A percentile compares a stretch with the other conserved stretches of the same genome.
Conservation (phyloP, 78 protist genomes). For the Trichosphaerium sp. region DNA sequence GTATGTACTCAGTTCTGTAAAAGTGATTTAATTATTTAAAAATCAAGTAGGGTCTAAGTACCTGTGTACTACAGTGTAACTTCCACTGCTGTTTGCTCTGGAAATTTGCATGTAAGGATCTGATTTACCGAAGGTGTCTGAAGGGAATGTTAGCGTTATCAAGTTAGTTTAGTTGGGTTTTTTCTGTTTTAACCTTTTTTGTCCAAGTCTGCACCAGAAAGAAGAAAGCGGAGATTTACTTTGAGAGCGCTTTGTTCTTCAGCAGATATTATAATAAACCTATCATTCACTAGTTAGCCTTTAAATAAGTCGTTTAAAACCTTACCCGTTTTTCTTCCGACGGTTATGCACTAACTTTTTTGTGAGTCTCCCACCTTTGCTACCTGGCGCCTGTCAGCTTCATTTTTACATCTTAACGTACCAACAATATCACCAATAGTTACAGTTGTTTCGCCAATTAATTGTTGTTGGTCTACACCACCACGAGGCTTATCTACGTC, state of each 20-base stretch:
- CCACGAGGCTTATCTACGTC: constrained; percentile 28
- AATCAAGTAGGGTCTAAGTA: background rate
- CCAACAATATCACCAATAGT: constrained; percentile 25
- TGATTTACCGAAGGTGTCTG: constrained; percentile 23
- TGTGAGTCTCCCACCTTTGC: too few relatives aligned
- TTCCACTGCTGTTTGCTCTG: background rate
- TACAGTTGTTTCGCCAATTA: background rate
- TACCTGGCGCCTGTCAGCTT: background rate
- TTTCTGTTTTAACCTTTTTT: constrained; percentile 4
- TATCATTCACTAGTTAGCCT: background rate
- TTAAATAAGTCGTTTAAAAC: background rate
- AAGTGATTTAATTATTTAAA: background rate
- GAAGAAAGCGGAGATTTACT: background rate
- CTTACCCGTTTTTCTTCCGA: too few relatives aligned
- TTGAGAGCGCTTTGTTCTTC: background rate
- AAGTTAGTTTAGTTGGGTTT: background rate
- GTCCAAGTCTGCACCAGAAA: background rate
- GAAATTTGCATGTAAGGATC: constrained; percentile 35
- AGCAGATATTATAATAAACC: background rate
- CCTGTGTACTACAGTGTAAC: background rate
- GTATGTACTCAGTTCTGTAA: constrained; percentile 33
- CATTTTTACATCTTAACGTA: background rate
- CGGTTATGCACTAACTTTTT: too few relatives aligned
- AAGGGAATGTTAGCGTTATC: background rate
- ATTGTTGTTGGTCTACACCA: constrained; percentile 6